A percentile compares a stretch with the other conserved stretches of the same genome.
These are phyloP conservation scores for Kwoniella mangroviensis DNA, from an alignment of 768 basidiomycete species.

Conservation along the genomic window DNA sequence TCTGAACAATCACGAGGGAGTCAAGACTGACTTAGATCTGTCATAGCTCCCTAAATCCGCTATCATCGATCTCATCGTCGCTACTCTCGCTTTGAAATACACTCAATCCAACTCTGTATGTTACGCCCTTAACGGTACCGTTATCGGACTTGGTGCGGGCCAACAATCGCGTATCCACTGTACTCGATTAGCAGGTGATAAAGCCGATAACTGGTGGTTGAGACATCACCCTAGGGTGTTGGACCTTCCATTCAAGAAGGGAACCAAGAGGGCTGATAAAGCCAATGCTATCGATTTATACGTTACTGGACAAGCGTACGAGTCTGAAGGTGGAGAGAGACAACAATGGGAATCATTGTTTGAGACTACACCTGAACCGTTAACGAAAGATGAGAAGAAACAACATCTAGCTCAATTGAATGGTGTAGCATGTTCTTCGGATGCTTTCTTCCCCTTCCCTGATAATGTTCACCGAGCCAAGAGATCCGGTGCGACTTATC, in stretches of 20 bases:
- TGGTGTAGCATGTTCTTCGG: constrained; percentile 89
- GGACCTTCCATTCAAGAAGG: constrained; percentile 91
- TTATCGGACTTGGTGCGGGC: constrained; percentile 94
- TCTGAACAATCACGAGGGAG: no score
- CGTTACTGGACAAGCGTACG: constrained; percentile 75
- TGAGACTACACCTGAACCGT: constrained; percentile 67
- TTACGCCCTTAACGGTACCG: constrained; percentile 87
- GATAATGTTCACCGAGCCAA: constrained; percentile 94
- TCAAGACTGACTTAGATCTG: neutral
- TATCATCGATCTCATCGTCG: constrained; percentile 88
- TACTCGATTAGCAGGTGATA: constrained; percentile 93
- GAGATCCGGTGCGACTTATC: constrained; percentile 88
- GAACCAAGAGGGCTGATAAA: constrained; percentile 96
- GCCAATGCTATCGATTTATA: constrained; percentile 98
- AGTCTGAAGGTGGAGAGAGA: constrained; percentile 85
- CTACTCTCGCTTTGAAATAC: constrained; percentile 95
- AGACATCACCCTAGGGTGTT: constrained; percentile 95
- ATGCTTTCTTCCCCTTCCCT: constrained; percentile 99
- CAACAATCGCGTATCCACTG: constrained; percentile 99
- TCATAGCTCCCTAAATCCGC: constrained; percentile 74
- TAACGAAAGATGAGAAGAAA: constrained; percentile 72
- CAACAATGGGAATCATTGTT: constrained; percentile 89
- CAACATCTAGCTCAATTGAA: constrained; percentile 75
- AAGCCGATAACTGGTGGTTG: constrained; percentile 99
- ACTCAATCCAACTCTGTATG: constrained; percentile 99